Evolutionary conservation across 306 rosid species (phyloP).

Genomic region (Quercus ilex): DNA sequence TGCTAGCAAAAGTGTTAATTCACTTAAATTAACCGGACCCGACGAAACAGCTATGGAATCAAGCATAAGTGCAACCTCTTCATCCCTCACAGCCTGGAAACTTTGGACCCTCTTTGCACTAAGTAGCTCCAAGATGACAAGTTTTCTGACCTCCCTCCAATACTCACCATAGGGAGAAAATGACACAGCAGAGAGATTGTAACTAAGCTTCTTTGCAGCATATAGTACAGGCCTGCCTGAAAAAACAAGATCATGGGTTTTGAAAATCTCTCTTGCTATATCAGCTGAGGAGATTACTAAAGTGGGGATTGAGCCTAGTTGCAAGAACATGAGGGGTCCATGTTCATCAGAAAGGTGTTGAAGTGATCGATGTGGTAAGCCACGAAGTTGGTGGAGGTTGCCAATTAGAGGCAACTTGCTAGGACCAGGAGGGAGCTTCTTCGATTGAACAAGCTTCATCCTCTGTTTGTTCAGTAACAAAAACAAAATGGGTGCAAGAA

Average conservation of each 20-base stretch:
- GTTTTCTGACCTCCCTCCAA: slow-evolving; percentile 31
- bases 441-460: neutral
- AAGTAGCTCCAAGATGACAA: slow-evolving; percentile 23
- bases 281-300: slow-evolving; percentile 46
- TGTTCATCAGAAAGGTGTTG: slow-evolving; percentile 25
- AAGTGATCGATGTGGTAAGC: slow-evolving; percentile 28
- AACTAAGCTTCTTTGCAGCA: slow-evolving; percentile 21
- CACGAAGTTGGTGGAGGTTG: slow-evolving; percentile 49
- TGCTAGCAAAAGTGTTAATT: neutral
- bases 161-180: slow-evolving; percentile 39
- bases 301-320: slow-evolving; percentile 37
- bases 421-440: slow-evolving; percentile 41
- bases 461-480: neutral
- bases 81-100: slow-evolving; percentile 17
- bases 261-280: slow-evolving; percentile 40
- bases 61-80: slow-evolving; percentile 20
- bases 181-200: slow-evolving; percentile 17
- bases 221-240: slow-evolving; percentile 34
- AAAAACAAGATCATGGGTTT: slow-evolving; percentile 38
- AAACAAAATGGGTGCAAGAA: slow-evolving; percentile 1
- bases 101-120: slow-evolving; percentile 13
- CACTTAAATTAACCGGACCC: slow-evolving; percentile 20
- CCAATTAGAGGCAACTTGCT: slow-evolving; percentile 43
- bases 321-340: slow-evolving; percentile 52
- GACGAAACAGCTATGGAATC: neutral